Evolutionary conservation across 148 eudicot genomes (phyloP), one percentile per base, ranked within the genome.

Genomic region (Cornus suecica): DNA sequence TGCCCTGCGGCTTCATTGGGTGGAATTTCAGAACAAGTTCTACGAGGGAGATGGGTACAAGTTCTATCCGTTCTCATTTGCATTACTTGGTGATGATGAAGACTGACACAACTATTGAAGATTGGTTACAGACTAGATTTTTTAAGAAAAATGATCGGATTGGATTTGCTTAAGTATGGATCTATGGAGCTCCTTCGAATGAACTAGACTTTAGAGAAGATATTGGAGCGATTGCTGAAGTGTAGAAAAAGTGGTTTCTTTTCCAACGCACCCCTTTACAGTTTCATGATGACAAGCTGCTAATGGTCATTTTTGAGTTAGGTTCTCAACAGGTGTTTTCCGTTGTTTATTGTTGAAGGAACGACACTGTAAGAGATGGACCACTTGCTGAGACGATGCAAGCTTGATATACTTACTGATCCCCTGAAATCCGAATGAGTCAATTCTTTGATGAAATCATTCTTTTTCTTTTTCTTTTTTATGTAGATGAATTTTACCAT

Each of bases 1-100:
- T 68, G 85, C 85, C 5, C 60, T 83, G 80, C 48, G 85, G 70
- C 85, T 83, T 79, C 82, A 79, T 41, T 82, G 84, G 84, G 84
- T 82, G 31, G 84, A 82, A 30, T 82, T 78, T 42, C 84, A 82
- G 68, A 66, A 41, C 77, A 79, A 79, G 67, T 83, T 83, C 54
- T 83, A 83, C 32, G 82, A 79, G 80, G 85, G 82, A 61, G 80
- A 83, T 76, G 85, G 85, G 9, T 79, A 82, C 75, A 82, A 76
- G 31, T 82, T 82, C 74, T 52, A n/a, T 25, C 85, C 85, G 28
- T 82, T 78, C 70, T 74, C 82, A 30, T 82, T 82, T 72, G 65
- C 65, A 22, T 79, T 74, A 65, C 65, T 83, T n/a, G 63, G 71
- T 10, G 80, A 79, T 60, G 80, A 83, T 24, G 85, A 83, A 10